phyloP scores from a whole-genome alignment of 345 rosid species.

The Turritis glabra region DNA sequence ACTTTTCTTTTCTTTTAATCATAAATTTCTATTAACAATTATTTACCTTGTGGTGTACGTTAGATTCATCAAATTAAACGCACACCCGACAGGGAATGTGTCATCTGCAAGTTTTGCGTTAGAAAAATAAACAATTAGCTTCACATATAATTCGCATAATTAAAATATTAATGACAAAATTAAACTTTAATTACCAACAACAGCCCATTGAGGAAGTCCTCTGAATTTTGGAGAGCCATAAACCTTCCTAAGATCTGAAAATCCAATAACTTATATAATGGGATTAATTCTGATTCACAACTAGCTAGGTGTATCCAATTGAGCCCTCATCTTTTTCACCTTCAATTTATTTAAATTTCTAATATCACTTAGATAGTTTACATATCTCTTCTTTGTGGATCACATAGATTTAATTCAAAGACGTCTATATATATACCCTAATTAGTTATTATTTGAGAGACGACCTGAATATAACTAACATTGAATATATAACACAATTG shows the following conservation, averaged over 20 bases:
- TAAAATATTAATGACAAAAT: neutral
- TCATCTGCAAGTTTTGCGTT: conserved; percentile 45
- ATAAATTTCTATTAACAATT: neutral
- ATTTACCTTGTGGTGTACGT: conserved; percentile 65
- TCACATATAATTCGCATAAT: neutral
- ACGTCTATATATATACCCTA: too few species aligned
- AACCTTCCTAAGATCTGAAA: conserved; percentile 67
- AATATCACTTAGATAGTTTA: too few species aligned
- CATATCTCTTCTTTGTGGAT: too few species aligned
- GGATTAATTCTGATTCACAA: neutral
- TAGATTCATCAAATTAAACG: conserved; percentile 61
- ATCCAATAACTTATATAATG: neutral
- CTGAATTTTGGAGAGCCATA: conserved; percentile 55
- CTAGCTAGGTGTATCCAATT: neutral
- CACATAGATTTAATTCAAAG: too few species aligned
- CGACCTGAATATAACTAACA: too few species aligned
- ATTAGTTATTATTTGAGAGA: too few species aligned
- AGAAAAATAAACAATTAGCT: neutral
- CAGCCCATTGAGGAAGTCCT: conserved; percentile 62
- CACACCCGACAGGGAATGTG: conserved; percentile 75
- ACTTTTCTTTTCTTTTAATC: neutral
- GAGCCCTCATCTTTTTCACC: too few species aligned
- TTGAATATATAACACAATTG: too few species aligned
- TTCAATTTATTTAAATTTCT: too few species aligned
- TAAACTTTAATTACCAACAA: conserved; percentile 42